Conservation (phyloP, 164 flowering plant species). For the Vitis cinerea region DNA sequence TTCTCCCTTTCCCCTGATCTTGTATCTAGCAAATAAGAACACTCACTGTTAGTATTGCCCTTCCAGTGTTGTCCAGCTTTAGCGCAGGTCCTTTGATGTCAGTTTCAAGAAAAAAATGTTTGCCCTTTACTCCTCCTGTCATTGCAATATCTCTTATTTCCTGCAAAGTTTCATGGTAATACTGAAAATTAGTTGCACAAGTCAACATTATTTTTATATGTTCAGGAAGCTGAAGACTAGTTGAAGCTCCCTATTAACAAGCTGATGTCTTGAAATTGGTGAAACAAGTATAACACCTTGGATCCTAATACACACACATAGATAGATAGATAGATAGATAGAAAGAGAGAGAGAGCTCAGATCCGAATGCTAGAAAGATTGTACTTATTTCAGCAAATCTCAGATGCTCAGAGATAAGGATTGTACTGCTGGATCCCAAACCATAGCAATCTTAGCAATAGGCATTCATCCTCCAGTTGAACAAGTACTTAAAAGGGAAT, state of each 20-base stretch:
- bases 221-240: not conserved
- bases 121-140: conserved; percentile 71
- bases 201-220: not conserved
- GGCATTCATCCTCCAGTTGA: too few relatives aligned
- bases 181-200: not conserved
- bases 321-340: too few relatives aligned
- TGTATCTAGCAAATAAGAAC: not conserved
- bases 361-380: too few relatives aligned
- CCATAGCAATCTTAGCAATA: too few relatives aligned
- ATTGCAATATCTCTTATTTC: conserved; percentile 78
- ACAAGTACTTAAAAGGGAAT: not conserved
- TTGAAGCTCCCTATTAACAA: not conserved
- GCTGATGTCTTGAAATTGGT: not conserved
- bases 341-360: too few relatives aligned
- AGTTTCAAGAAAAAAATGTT: conserved; percentile 77
- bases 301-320: too few relatives aligned
- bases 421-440: too few relatives aligned
- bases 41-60: conserved; percentile 76
- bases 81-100: conserved; percentile 86
- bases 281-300: too few relatives aligned
- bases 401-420: too few relatives aligned
- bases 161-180: conserved; percentile 32
- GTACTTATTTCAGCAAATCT: too few relatives aligned
- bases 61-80: conserved; percentile 93
- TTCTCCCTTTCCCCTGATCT: not conserved